Evolutionary conservation across 805 yeast genomes (phyloP).

Genomic region (Schwanniomyces sp.): DNA sequence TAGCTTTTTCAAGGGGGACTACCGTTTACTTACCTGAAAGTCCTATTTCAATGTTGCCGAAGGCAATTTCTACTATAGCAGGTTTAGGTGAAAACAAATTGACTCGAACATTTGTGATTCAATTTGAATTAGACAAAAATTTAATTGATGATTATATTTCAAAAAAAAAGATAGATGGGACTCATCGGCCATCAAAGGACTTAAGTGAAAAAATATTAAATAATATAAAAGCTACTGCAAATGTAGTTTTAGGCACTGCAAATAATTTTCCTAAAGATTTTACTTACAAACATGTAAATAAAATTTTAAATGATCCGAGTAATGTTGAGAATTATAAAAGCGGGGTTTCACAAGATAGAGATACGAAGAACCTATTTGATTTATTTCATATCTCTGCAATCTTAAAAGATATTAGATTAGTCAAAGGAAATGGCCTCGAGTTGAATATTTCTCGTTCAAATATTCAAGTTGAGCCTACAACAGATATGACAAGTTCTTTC

Average conservation of each 20-base stretch:
- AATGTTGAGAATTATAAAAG: slow-evolving; percentile 9
- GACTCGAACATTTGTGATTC: slow-evolving; percentile 46
- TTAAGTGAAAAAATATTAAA: slow-evolving; percentile 10
- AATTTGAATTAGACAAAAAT: slow-evolving; percentile 21
- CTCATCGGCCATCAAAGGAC: slow-evolving; percentile 3
- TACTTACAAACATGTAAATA: slow-evolving; percentile 66
- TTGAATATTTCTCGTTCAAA: slow-evolving; percentile 13
- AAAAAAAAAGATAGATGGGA: slow-evolving; percentile 3
- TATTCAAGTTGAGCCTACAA: slow-evolving; percentile 12
- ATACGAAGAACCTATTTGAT: slow-evolving; percentile 25
- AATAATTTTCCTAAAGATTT: slow-evolving; percentile 35
- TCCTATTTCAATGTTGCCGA: slow-evolving; percentile 71
- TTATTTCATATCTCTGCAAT: slow-evolving; percentile 26
- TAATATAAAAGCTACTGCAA: slow-evolving; percentile 14
- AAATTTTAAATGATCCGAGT: slow-evolving; percentile 35
- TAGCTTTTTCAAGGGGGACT: slow-evolving; percentile 60
- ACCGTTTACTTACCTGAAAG: slow-evolving; percentile 75
- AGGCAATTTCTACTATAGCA: slow-evolving; percentile 46
- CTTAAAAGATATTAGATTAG: slow-evolving; percentile 21
- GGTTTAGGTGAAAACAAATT: slow-evolving; percentile 48
- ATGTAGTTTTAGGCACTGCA: slow-evolving; percentile 23
- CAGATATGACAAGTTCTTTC: neutral
- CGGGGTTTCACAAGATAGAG: slow-evolving; percentile 11
- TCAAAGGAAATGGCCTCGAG: slow-evolving; percentile 20
- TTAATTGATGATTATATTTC: slow-evolving; percentile 19